Evolutionary conservation across 495 filamentous ascomycete species (phyloP), one percentile per base, ranked within the genome.

Genomic region (Parmelia sp.): DNA sequence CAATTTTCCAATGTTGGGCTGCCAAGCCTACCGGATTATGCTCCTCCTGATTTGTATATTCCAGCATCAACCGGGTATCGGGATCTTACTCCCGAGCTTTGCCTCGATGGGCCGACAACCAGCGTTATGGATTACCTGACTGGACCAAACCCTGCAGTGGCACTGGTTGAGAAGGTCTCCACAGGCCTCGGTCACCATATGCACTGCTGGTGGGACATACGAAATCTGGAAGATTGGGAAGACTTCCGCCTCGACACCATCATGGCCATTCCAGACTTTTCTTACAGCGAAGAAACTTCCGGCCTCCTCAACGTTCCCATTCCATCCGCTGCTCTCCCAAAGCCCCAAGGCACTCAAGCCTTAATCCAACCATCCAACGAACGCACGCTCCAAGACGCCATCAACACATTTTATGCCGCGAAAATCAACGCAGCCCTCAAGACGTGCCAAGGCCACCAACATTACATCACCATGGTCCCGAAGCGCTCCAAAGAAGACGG

Each of bases 201-300:
- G 70, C 88, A 95, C 72, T 93, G 90, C 72, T 97, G 92, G 92
- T 97, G 89, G 89, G 92, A 97, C 67, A 83, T 96, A 61, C 89
- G 92, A 58, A 92, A 95, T 69, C 79, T 96, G 66, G 86, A 88
- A 57, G 81, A 84, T 66, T 97, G 92, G 92, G 80, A 80, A 51
- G 81, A 84, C 64, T 96, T 96, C 81, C 88, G 82, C 60, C 75
- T 90, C 31, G 71, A 76, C 55, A 86, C 87, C 59, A 89, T 97
- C 74, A 80, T 84, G 66, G 79, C 84, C n/a, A 82, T 96, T 57
- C 86, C 85, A 1, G 84, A 83, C 19, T 88, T 95, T 55, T 58
- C 55, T 3, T 23, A 39, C 57, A 58, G 56, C 33, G 42, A 49
- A 21, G 42, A 49, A 59, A 44, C 36, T 3, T 64, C 62, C 25